phyloP scores from a whole-genome alignment of 371 early-diverging fungal species.

The Mucor plumbeus region DNA sequence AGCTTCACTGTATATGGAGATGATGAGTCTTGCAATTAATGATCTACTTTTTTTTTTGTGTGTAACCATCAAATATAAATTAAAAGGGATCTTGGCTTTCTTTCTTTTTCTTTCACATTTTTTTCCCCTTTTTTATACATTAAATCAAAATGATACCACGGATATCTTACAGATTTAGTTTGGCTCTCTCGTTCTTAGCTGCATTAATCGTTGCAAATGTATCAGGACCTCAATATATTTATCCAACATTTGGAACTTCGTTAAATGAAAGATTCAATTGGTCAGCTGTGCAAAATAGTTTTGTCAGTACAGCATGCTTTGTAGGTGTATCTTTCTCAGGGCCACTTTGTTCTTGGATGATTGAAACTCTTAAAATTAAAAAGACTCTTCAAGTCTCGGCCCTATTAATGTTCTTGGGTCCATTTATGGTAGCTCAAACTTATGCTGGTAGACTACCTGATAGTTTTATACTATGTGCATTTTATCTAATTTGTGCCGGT shows the following conservation, averaged over 20 bases:
- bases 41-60: no score
- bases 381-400: constrained; percentile 45
- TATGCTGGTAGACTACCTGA: constrained; percentile 42
- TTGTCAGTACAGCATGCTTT: constrained; percentile 55
- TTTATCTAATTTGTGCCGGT: constrained; percentile 42
- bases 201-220: constrained; percentile 49
- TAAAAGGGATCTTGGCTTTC: not conserved
- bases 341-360: constrained; percentile 47
- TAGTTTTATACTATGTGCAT: constrained; percentile 34
- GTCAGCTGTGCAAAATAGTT: constrained; percentile 47
- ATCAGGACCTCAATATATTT: constrained; percentile 55
- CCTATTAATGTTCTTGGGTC: constrained; percentile 37
- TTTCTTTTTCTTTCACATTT: not conserved
- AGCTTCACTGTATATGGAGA: not conserved
- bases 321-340: constrained; percentile 54
- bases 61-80: no score
- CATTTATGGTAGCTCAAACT: constrained; percentile 47
- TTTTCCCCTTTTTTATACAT: not conserved
- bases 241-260: constrained; percentile 47
- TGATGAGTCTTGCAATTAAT: no score
- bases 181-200: constrained; percentile 30
- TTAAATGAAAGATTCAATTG: constrained; percentile 43
- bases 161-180: not conserved
- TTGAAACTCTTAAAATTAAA: constrained; percentile 36
- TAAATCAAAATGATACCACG: constrained; percentile 12